Percentiles rank a stretch among this genome's conserved stretches.
These are phyloP conservation scores for Zopfia rhizophila DNA, from an alignment of 2,329 filamentous ascomycete species.

Conservation along the genomic window DNA sequence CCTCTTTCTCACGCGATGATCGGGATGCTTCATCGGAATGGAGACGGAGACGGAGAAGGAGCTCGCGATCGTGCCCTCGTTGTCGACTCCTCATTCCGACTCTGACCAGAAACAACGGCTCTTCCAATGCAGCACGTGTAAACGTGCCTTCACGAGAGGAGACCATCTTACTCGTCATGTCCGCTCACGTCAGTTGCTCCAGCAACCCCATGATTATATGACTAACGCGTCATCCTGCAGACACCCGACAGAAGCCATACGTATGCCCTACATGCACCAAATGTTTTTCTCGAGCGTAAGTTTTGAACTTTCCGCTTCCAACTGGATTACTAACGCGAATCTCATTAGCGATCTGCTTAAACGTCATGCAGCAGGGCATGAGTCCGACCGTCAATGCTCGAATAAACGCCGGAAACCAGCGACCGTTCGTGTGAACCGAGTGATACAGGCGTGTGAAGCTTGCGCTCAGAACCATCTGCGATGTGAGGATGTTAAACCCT, in stretches of 20 bases:
- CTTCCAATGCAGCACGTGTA: constrained; percentile 64
- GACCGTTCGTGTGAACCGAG: constrained; percentile 38
- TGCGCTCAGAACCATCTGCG: constrained; percentile 64
- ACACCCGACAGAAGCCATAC: constrained; percentile 58
- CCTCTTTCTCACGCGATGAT: no score
- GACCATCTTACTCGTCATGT: constrained; percentile 66
- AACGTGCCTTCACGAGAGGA: constrained; percentile 62
- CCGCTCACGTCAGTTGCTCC: constrained; percentile 54
- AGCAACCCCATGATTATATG: constrained; percentile 15
- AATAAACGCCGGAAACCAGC: constrained; percentile 38
- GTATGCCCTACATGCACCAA: constrained; percentile 58
- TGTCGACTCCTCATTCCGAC: background rate
- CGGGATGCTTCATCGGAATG: no score
- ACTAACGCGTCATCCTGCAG: constrained; percentile 19
- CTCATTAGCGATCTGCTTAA: constrained; percentile 60
- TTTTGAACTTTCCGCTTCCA: constrained; percentile 5
- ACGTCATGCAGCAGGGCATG: constrained; percentile 60
- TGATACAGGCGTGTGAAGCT: constrained; percentile 61
- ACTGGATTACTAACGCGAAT: background rate
- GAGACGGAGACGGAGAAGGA: no score
- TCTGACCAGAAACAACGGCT: constrained; percentile 32
- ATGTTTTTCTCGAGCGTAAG: constrained; percentile 57
- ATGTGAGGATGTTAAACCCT: constrained; percentile 66
- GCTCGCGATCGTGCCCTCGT: no score
- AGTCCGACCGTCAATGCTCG: constrained; percentile 47